Conservation (phyloP, 805 yeast genomes). For the Jamesozyma spencerorum region DNA sequence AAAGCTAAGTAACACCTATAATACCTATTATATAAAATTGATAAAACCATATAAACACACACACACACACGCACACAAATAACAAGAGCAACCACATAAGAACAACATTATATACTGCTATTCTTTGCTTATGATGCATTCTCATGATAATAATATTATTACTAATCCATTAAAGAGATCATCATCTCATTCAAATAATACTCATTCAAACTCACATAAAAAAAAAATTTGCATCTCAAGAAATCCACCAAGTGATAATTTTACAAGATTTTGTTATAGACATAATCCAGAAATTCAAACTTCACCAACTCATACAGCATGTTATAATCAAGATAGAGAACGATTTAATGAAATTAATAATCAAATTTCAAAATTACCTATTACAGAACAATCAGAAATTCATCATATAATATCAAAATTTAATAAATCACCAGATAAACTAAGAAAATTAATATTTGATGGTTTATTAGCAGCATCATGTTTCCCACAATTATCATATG, state of each 20-base stretch:
- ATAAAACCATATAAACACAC: no score
- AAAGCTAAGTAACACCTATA: no score
- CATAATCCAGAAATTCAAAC: slow-evolving; percentile 85
- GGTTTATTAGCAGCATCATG: slow-evolving; percentile 87
- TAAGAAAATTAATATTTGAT: slow-evolving; percentile 66
- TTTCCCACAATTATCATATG: slow-evolving; percentile 84
- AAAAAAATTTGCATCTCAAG: no score
- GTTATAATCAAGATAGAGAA: slow-evolving; percentile 22
- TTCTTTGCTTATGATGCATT: no score
- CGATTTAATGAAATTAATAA: slow-evolving; percentile 25
- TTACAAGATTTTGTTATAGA: slow-evolving; percentile 74
- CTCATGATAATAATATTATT: no score
- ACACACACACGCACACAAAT: background rate
- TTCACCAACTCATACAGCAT: slow-evolving; percentile 20
- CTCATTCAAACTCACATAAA: background rate
- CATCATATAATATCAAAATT: slow-evolving; percentile 79
- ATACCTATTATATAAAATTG: no score
- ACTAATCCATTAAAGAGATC: no score
- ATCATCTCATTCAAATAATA: background rate
- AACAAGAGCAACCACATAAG: background rate
- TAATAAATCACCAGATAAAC: slow-evolving; percentile 58
- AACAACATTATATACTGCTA: no score
- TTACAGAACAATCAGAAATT: slow-evolving; percentile 62
- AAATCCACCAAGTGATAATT: slow-evolving; percentile 35
- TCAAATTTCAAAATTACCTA: slow-evolving; percentile 38